Evolutionary conservation across 2,329 filamentous ascomycete species (phyloP).

Genomic region (Xylariaceae sp.): DNA sequence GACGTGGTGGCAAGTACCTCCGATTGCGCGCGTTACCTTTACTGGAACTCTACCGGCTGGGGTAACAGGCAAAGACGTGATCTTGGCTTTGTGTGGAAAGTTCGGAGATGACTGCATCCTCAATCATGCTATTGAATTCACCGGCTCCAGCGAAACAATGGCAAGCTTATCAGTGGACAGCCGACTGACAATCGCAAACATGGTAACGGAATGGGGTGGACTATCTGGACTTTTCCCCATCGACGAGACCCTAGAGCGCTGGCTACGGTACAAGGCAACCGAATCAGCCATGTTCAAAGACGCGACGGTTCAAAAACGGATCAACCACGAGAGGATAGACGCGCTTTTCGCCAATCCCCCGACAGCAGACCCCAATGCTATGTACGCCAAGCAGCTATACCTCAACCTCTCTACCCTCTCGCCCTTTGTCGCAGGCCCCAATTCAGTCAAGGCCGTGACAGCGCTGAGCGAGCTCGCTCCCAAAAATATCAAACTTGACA

Average conservation of each 20-base stretch:
- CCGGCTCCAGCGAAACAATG: constrained; percentile 73
- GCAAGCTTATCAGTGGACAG: constrained; percentile 65
- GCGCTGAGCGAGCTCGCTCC: constrained; percentile 67
- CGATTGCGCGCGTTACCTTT: constrained; percentile 73
- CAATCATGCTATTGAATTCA: constrained; percentile 87
- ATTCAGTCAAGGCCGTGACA: constrained; percentile 82
- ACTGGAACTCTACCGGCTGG: constrained; percentile 69
- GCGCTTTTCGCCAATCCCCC: constrained; percentile 62
- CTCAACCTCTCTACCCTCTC: constrained; percentile 77
- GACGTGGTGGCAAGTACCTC: constrained; percentile 88
- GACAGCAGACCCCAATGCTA: constrained; percentile 66
- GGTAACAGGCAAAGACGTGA: constrained; percentile 90
- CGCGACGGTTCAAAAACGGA: constrained; percentile 47
- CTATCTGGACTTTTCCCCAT: constrained; percentile 67
- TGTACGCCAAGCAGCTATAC: constrained; percentile 77
- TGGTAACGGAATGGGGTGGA: constrained; percentile 67
- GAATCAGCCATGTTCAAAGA: constrained; percentile 57
- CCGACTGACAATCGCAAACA: constrained; percentile 68
- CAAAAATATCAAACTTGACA: constrained; percentile 71
- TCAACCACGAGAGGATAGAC: constrained; percentile 69
- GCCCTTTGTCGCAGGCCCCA: constrained; percentile 80
- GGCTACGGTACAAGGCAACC: constrained; percentile 67
- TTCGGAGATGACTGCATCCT: constrained; percentile 79
- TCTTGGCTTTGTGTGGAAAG: constrained; percentile 78
- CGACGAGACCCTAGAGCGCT: constrained; percentile 46